These are phyloP conservation scores for Dactylellina sp. DNA, from an alignment of 2,329 filamentous ascomycete species.

Conservation along the genomic window DNA sequence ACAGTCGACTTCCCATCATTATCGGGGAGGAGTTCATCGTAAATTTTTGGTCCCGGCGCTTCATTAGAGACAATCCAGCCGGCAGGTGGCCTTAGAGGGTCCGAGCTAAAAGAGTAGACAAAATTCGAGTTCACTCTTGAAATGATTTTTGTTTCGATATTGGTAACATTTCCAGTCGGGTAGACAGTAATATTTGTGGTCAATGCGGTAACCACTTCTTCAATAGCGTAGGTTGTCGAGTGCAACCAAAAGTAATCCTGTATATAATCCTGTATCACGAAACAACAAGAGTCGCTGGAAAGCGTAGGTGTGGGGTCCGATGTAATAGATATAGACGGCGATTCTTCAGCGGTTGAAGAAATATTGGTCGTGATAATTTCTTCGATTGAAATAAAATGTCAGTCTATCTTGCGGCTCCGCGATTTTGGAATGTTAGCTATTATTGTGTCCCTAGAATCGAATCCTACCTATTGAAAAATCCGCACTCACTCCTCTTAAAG, in stretches of 20 bases:
- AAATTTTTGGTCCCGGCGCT: slow-evolving; percentile 10
- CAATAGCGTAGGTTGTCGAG: slow-evolving; percentile 14
- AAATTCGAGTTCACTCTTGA: too few species aligned
- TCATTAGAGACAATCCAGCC: background rate
- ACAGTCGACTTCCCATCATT: slow-evolving; percentile 14
- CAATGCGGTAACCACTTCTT: slow-evolving; percentile 3
- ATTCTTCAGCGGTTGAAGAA: too few species aligned
- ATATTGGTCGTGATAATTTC: too few species aligned
- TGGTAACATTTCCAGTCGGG: slow-evolving; percentile 16
- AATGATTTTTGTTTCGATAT: slow-evolving; percentile 1
- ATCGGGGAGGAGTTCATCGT: background rate
- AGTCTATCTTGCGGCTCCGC: too few species aligned
- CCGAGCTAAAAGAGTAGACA: background rate
- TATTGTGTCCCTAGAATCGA: too few species aligned
- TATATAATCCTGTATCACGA: slow-evolving; percentile 27
- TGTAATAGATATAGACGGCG: too few species aligned
- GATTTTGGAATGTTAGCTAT: too few species aligned
- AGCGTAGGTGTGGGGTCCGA: too few species aligned
- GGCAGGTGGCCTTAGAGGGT: slow-evolving; percentile 8
- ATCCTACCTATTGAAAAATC: too few species aligned
- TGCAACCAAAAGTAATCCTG: slow-evolving; percentile 26
- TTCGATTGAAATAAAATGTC: too few species aligned
- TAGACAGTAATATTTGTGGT: slow-evolving; percentile 17
- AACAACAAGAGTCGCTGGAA: slow-evolving; percentile 25
- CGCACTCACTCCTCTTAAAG: too few species aligned